A percentile compares a stretch with the other conserved stretches of the same genome.
Conservation (phyloP, 306 rosid species). For the Sicyos baderoa region DNA sequence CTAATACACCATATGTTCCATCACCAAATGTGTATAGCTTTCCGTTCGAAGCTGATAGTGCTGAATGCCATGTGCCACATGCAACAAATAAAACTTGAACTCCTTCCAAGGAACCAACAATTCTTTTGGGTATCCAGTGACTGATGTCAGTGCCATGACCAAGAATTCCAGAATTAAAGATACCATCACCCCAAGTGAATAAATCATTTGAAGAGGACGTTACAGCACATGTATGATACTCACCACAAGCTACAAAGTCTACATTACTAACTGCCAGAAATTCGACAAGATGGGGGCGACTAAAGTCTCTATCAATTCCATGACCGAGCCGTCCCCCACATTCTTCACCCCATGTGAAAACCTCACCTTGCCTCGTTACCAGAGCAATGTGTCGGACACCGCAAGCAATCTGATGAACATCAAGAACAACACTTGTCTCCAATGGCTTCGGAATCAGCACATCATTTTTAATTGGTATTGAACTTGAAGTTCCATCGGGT, state of each 20-base stretch:
- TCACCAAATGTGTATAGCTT: conserved; percentile 88
- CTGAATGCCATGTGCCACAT: conserved; percentile 94
- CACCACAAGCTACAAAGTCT: conserved; percentile 76
- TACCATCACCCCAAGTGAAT: conserved; percentile 90
- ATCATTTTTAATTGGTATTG: conserved; percentile 40
- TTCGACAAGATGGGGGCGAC: conserved; percentile 70
- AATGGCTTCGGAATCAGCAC: conserved; percentile 65
- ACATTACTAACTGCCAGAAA: conserved; percentile 50
- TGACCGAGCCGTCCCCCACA: conserved; percentile 92
- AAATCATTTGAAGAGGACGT: conserved; percentile 58
- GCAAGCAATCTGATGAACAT: conserved; percentile 70
- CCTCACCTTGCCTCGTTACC: conserved; percentile 91
- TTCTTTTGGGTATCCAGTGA: conserved; percentile 73
- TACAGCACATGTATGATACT: conserved; percentile 79
- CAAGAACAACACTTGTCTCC: conserved; percentile 82
- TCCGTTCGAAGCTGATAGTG: conserved; percentile 62
- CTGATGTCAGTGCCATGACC: conserved; percentile 81
- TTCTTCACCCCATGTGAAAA: conserved; percentile 98
- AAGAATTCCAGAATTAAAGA: conserved; percentile 69
- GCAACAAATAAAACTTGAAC: conserved; percentile 76
- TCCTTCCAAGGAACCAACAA: conserved; percentile 64
- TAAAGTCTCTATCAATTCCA: conserved; percentile 57
- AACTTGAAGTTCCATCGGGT: conserved; percentile 46
- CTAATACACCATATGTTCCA: conserved; percentile 84
- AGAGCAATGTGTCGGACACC: conserved; percentile 75